Conservation (phyloP, 352 stramenopile genomes). For the Peronospora tabacina region DNA sequence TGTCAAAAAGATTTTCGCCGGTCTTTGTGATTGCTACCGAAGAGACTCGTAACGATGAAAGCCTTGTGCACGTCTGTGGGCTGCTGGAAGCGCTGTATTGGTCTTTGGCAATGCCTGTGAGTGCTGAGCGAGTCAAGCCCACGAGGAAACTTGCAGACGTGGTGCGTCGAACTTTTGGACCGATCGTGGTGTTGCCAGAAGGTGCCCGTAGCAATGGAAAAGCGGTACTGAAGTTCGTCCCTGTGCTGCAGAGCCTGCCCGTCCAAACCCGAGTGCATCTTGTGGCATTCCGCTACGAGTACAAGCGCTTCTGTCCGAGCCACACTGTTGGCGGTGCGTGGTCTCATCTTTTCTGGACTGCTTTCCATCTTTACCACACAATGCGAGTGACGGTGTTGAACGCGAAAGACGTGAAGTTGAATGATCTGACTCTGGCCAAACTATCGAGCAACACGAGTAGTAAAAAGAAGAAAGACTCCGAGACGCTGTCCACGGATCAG, state of each 20-base stretch:
- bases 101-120: constrained; percentile 42
- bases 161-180: constrained; percentile 43
- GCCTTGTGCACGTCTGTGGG: constrained; percentile 55
- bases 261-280: constrained; percentile 56
- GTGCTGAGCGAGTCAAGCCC: constrained; percentile 26
- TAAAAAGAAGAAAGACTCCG: constrained; percentile 19
- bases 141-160: constrained; percentile 68
- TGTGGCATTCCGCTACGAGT: constrained; percentile 74
- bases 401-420: constrained; percentile 49
- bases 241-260: constrained; percentile 55
- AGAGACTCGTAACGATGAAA: constrained; percentile 38
- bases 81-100: constrained; percentile 60
- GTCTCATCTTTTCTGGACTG: constrained; percentile 58
- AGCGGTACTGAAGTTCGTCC: constrained; percentile 58
- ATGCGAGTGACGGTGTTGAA: constrained; percentile 53
- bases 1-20: constrained; percentile 69
- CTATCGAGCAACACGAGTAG: constrained; percentile 19
- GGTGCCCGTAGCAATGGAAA: constrained; percentile 76
- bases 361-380: constrained; percentile 61
- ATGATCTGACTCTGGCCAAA: constrained; percentile 30
- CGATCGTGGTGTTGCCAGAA: constrained; percentile 70
- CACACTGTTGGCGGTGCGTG: constrained; percentile 52
- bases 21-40: constrained; percentile 63
- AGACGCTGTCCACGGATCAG: constrained; percentile 41
- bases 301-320: constrained; percentile 62